These are phyloP conservation scores for Monascus ruber DNA, from an alignment of 2,329 filamentous ascomycete species.

Conservation along the genomic window DNA sequence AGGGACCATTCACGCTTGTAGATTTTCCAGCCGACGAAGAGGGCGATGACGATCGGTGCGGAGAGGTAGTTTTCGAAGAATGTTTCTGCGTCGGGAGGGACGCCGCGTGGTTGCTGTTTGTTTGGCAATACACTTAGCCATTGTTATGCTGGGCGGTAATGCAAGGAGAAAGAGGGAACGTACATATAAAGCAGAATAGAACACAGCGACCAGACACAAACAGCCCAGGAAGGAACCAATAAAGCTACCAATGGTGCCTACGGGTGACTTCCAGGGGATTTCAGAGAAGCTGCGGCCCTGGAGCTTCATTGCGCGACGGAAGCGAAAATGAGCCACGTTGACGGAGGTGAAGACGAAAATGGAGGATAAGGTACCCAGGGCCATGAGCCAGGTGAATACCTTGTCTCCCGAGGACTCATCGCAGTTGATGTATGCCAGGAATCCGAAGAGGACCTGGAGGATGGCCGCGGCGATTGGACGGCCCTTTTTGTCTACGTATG, in stretches of 20 bases:
- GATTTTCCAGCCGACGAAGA: conserved; percentile 33
- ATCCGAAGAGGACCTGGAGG: conserved; percentile 22
- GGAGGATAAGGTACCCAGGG: conserved; percentile 48
- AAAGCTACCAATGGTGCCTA: conserved; percentile 50
- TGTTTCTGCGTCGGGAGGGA: conserved; percentile 18
- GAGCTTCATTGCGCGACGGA: conserved; percentile 45
- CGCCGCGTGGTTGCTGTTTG: too few species aligned
- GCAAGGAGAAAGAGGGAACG: too few species aligned
- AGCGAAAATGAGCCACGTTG: conserved; percentile 55
- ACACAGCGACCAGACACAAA: conserved; percentile 42
- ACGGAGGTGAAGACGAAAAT: conserved; percentile 55
- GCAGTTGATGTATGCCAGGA: conserved; percentile 25
- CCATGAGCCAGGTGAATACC: conserved; percentile 52
- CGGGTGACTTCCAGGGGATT: conserved; percentile 48
- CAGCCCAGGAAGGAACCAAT: conserved; percentile 47
- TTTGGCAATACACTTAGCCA: too few species aligned
- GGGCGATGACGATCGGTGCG: conserved; percentile 28
- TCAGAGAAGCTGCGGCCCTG: conserved; percentile 51
- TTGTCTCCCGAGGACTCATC: conserved; percentile 30
- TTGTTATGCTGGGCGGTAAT: too few species aligned
- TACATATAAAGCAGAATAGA: conserved; percentile 7
- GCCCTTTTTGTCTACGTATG: conserved; percentile 32
- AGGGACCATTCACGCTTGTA: conserved; percentile 2
- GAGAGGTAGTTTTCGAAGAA: conserved; percentile 37
- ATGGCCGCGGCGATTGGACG: conserved; percentile 28